These are phyloP conservation scores for Nepenthes mirabilis DNA, from an alignment of 148 eudicot species.

Conservation along the genomic window DNA sequence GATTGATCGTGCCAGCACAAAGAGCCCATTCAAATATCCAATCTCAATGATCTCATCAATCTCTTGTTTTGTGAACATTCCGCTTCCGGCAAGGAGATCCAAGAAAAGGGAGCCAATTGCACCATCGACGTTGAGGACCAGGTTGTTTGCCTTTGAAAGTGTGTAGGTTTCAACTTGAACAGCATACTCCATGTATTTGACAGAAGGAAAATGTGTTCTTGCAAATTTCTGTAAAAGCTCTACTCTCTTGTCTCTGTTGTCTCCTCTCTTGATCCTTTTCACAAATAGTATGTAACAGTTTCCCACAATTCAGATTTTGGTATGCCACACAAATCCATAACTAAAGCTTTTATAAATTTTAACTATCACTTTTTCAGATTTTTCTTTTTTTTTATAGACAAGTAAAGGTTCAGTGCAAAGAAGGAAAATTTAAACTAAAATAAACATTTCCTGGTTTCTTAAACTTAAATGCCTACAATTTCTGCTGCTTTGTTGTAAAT, in stretches of 20 bases:
- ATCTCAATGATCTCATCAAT: constrained; percentile 86
- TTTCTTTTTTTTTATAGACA: no score
- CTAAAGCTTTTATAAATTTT: no score
- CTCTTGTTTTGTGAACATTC: constrained; percentile 91
- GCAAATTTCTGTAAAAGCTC: constrained; percentile 80
- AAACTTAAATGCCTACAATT: no score
- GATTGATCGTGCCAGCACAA: constrained; percentile 87
- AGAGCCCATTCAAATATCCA: constrained; percentile 91
- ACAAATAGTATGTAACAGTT: neutral
- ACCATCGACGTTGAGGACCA: constrained; percentile 89
- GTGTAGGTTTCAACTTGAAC: constrained; percentile 94
- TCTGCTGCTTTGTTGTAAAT: no score
- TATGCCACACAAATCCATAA: no score
- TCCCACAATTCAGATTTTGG: no score
- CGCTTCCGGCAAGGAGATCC: constrained; percentile 95
- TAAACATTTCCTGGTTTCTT: no score
- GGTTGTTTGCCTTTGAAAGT: constrained; percentile 90
- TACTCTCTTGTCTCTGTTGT: constrained; percentile 97
- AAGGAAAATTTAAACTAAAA: no score
- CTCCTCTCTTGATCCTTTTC: constrained; percentile 89
- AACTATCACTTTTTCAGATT: no score
- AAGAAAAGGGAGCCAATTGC: constrained; percentile 91
- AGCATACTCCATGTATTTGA: constrained; percentile 96
- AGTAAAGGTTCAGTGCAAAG: no score
- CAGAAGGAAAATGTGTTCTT: constrained; percentile 82